phyloP scores from a whole-genome alignment of 2,329 filamentous ascomycete genomes.

The Botryosphaeria dothidea region DNA sequence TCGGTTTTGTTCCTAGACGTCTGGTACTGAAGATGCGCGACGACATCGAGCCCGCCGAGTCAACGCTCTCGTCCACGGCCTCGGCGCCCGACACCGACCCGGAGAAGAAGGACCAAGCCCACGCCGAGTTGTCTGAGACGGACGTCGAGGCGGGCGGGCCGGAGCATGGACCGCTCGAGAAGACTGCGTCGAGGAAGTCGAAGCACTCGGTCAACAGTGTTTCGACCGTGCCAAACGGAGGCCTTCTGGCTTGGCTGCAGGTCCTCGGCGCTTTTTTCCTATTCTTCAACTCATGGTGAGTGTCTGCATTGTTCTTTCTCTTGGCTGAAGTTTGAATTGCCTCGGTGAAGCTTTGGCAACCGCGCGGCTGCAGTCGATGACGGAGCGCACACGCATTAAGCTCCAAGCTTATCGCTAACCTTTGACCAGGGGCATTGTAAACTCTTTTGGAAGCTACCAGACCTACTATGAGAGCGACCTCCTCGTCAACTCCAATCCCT shows the following conservation, averaged over 20 bases:
- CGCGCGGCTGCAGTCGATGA: not conserved
- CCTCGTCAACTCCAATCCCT: slow-evolving; percentile 41
- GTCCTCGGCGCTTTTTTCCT: slow-evolving; percentile 50
- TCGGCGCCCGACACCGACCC: not conserved
- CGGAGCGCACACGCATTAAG: not conserved
- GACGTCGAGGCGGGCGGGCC: not conserved
- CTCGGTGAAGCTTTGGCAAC: not conserved
- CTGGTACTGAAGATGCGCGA: not conserved
- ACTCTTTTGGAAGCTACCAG: slow-evolving; percentile 51
- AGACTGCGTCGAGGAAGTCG: slow-evolving; percentile 1
- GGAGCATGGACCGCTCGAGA: not conserved
- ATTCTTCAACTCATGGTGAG: slow-evolving; percentile 50
- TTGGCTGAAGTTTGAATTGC: not conserved
- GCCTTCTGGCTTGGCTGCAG: slow-evolving; percentile 49
- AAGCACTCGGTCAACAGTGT: slow-evolving; percentile 42
- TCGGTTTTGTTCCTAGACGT: not conserved
- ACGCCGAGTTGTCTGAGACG: slow-evolving; percentile 2
- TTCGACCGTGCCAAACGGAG: slow-evolving; percentile 48
- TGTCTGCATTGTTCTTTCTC: not conserved
- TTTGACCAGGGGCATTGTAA: slow-evolving; percentile 42
- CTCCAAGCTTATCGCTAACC: not conserved
- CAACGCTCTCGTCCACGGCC: not conserved
- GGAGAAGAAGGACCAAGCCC: slow-evolving; percentile 8
- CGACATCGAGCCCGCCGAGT: slow-evolving; percentile 16
- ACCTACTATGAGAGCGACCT: slow-evolving; percentile 49